Evolutionary conservation across 495 filamentous ascomycete genomes (phyloP), one percentile per base, ranked within the genome.

Genomic region (Usnea hakonensis): DNA sequence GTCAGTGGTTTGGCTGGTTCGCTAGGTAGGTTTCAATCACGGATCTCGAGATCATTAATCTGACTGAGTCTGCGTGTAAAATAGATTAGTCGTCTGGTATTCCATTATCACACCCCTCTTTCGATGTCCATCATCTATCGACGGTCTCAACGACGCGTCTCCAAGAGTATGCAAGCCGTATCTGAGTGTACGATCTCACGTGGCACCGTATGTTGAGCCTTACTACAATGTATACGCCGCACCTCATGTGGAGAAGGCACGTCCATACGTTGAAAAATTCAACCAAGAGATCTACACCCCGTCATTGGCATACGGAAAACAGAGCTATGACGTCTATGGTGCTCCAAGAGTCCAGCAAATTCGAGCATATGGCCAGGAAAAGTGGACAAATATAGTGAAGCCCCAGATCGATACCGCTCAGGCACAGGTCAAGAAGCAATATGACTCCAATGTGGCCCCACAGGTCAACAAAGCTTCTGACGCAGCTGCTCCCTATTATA

Each of bases 221-320:
- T 97, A 96, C 75, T 97, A 96, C 71, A 77, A 92, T 63, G 69
- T 79, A 37, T 96, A 96, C 67, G 86, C 86, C 8, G 88, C 87
- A 3, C 90, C 89, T 16, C 90, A 96, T 67, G 83, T 96, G 55
- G 83, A 91, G n/a, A 68, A 81, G 30, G 87, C 81, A 32, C 82
- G 83, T 37, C 91, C 91, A 0, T 95, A 96, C 71, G 84, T 88
- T 65, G 67, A 85, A 16, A 76, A 78, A 3, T 71, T 91, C 64
- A 83, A 94, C 64, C 73, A 83, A 58, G 74, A 79, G 28, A 76
- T 95, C 17, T 85, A 88, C 68, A 79, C 81, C 5, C 94, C 90
- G 9, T 79, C 80, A 14, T 80, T 83, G 30, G 77, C 73, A 13
- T 81, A 90, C 59, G 83, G 85, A 14, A 87, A 84, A 63, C 65